Evolutionary conservation across 2,329 filamentous ascomycete genomes (phyloP).

Genomic region (Rugonectria rugulosa): DNA sequence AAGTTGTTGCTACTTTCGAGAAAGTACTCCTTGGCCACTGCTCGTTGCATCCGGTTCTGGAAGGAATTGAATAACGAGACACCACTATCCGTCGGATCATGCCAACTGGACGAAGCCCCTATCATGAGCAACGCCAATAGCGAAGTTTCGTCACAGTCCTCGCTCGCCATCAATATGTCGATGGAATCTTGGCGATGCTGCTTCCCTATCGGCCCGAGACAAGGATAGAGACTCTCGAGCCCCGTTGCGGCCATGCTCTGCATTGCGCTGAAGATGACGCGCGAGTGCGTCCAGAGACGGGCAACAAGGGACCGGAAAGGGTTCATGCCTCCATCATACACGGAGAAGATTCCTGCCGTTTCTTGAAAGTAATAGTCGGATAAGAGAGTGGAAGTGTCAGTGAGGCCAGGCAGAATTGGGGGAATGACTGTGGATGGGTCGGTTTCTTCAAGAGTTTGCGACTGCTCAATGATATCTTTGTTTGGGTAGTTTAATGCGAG

Average conservation of each 20-base stretch:
- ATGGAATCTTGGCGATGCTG: constrained; percentile 15
- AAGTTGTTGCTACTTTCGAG: constrained; percentile 15
- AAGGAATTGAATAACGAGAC: constrained; percentile 23
- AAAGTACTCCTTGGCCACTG: constrained; percentile 4
- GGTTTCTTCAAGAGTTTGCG: background rate
- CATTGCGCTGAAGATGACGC: constrained; percentile 18
- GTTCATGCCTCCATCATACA: constrained; percentile 23
- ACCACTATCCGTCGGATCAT: constrained; percentile 18
- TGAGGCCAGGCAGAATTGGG: background rate
- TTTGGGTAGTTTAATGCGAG: background rate
- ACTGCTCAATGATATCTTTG: background rate
- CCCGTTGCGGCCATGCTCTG: constrained; percentile 26
- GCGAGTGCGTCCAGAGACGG: constrained; percentile 22
- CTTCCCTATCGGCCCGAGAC: constrained; percentile 17
- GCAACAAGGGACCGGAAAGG: constrained; percentile 20
- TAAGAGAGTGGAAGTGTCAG: constrained; percentile 13
- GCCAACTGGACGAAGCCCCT: constrained; percentile 21
- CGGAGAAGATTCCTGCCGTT: constrained; percentile 20
- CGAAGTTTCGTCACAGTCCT: constrained; percentile 15
- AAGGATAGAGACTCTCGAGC: constrained; percentile 15
- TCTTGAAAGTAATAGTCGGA: constrained; percentile 26
- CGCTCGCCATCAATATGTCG: constrained; percentile 10
- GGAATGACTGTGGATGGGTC: background rate
- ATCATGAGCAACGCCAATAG: constrained; percentile 28
- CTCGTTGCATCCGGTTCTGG: constrained; percentile 22